Evolutionary conservation across 768 basidiomycete genomes (phyloP).

Genomic region (Leccinum longicurvipes): DNA sequence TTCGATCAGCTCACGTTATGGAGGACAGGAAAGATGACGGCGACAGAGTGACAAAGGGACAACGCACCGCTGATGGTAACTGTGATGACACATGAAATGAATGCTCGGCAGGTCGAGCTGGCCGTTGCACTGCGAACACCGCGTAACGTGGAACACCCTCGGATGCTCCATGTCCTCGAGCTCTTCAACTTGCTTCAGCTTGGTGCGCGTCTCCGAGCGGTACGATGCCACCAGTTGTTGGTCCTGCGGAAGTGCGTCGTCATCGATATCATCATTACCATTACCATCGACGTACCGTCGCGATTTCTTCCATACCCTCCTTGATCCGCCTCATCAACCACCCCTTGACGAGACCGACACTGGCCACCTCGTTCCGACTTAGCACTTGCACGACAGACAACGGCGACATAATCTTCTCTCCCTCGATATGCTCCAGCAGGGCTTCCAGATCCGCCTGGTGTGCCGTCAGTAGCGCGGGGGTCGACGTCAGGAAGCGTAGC

Average conservation of each 20-base stretch:
- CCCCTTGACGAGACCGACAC: constrained; percentile 86
- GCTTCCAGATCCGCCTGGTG: constrained; percentile 70
- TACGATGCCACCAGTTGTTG: constrained; percentile 85
- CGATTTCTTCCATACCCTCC: constrained; percentile 70
- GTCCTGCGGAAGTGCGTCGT: constrained; percentile 53
- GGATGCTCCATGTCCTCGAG: constrained; percentile 77
- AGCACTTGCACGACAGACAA: constrained; percentile 87
- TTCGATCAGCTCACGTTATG: background rate
- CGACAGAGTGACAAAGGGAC: background rate
- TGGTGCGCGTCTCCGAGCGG: constrained; percentile 75
- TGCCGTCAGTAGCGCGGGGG: constrained; percentile 63
- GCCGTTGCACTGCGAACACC: constrained; percentile 86
- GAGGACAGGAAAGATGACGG: background rate
- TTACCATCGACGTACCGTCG: constrained; percentile 54
- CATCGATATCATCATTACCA: background rate
- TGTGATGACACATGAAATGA: constrained; percentile 98
- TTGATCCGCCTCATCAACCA: constrained; percentile 83
- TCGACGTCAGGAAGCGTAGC: constrained; percentile 84
- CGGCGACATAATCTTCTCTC: constrained; percentile 80
- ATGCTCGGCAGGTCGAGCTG: constrained; percentile 90
- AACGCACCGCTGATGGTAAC: constrained; percentile 86
- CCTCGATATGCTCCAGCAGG: constrained; percentile 76
- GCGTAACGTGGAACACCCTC: constrained; percentile 89
- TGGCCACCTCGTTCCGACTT: constrained; percentile 84
- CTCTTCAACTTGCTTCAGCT: constrained; percentile 77